phyloP scores from a whole-genome alignment of 768 basidiomycete species.

The Dentipellis fragilis region DNA sequence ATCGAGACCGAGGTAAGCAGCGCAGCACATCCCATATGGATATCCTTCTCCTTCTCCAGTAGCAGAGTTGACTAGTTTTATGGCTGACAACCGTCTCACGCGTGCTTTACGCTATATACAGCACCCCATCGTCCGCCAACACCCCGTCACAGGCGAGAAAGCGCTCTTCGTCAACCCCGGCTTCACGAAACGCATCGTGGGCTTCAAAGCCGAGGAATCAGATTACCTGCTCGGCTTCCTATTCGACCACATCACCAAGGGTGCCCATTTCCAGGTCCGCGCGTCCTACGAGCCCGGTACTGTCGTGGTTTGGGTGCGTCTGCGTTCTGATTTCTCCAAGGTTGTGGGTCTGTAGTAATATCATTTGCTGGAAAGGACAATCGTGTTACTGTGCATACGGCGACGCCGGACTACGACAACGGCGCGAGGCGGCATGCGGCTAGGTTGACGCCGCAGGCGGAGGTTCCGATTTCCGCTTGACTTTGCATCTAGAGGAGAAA shows the following conservation, averaged over 20 bases:
- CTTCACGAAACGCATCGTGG: conserved; percentile 72
- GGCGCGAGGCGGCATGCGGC: conserved; percentile 34
- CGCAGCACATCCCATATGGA: too few relatives aligned
- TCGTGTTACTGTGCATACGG: conserved; percentile 37
- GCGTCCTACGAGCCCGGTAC: conserved; percentile 42
- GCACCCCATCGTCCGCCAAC: conserved; percentile 76
- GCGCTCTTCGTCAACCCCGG: conserved; percentile 71
- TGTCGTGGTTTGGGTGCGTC: conserved; percentile 44
- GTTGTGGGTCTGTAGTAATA: not conserved
- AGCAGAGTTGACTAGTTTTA: too few relatives aligned
- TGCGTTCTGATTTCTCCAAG: conserved; percentile 1
- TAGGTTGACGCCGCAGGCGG: conserved; percentile 39
- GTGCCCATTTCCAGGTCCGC: conserved; percentile 64
- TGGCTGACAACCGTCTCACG: too few relatives aligned
- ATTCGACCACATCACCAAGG: conserved; percentile 59
- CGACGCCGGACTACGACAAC: conserved; percentile 28
- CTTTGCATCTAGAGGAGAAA: too few relatives aligned
- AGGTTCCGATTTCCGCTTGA: conserved; percentile 30
- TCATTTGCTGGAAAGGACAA: conserved; percentile 29
- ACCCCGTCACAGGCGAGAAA: conserved; percentile 81
- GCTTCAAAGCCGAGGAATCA: conserved; percentile 71
- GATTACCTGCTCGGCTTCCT: conserved; percentile 61
- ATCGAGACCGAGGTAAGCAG: too few relatives aligned
- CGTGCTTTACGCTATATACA: too few relatives aligned
- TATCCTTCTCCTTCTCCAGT: too few relatives aligned